A percentile compares a stretch with the other conserved stretches of the same genome.
Evolutionary conservation across 768 basidiomycete species (phyloP).

Genomic region (Termitomyces titanicus): DNA sequence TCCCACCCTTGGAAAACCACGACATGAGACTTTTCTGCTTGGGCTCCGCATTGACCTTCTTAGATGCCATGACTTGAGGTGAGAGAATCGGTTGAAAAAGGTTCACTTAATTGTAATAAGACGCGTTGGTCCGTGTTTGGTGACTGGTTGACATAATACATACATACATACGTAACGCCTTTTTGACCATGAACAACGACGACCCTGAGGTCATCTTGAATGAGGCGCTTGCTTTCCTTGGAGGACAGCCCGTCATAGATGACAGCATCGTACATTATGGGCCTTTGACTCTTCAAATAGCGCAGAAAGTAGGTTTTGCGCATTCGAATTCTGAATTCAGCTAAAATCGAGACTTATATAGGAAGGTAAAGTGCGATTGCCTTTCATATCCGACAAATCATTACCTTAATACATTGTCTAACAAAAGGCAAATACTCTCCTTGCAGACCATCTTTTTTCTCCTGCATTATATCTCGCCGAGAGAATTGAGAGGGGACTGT

Average conservation of each 20-base stretch:
- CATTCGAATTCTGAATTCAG: neutral
- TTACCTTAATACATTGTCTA: slow-evolving; percentile 7
- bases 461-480: slow-evolving; percentile 66
- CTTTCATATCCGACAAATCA: slow-evolving; percentile 1
- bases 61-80: slow-evolving; percentile 32
- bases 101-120: neutral
- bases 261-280: slow-evolving; percentile 49
- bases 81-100: neutral
- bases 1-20: slow-evolving; percentile 49
- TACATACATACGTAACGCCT: too few relatives aligned
- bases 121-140: slow-evolving; percentile 36
- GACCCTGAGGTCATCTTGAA: slow-evolving; percentile 47
- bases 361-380: slow-evolving; percentile 56
- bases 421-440: slow-evolving; percentile 59
- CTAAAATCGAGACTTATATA: slow-evolving; percentile 17
- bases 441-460: slow-evolving; percentile 74
- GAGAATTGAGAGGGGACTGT: slow-evolving; percentile 51
- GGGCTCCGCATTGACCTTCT: slow-evolving; percentile 37
- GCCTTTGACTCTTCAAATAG: slow-evolving; percentile 47
- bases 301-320: slow-evolving; percentile 49
- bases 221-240: slow-evolving; percentile 51
- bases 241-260: slow-evolving; percentile 38
- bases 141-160: too few relatives aligned
- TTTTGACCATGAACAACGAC: slow-evolving; percentile 8
- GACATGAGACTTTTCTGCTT: slow-evolving; percentile 73